Evolutionary conservation across 2,329 filamentous ascomycete species (phyloP).

Genomic region (Pezicula rhizophila): DNA sequence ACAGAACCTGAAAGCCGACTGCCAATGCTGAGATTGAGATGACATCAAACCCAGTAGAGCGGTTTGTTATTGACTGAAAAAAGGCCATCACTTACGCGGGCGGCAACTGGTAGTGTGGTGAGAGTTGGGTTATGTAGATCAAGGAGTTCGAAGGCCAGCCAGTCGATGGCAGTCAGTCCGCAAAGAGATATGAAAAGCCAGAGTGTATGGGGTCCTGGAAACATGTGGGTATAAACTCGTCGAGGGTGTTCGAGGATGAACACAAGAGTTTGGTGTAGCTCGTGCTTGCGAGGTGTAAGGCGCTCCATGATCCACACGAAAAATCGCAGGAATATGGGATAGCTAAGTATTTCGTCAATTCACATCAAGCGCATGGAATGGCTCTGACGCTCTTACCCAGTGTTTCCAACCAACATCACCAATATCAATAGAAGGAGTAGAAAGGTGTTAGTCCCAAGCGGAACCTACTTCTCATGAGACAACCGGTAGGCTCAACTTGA

Average conservation of each 20-base stretch:
- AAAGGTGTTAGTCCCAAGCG: slow-evolving; percentile 15
- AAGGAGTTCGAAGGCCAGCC: slow-evolving; percentile 57
- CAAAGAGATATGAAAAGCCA: slow-evolving; percentile 55
- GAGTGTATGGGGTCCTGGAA: slow-evolving; percentile 56
- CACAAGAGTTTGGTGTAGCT: slow-evolving; percentile 41
- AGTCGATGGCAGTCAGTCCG: slow-evolving; percentile 53
- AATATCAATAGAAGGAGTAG: slow-evolving; percentile 39
- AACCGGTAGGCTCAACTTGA: neutral
- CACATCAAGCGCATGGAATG: too few relatives aligned
- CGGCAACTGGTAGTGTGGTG: slow-evolving; percentile 41
- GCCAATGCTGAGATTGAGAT: slow-evolving; percentile 48
- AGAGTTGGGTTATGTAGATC: slow-evolving; percentile 54
- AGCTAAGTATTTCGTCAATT: slow-evolving; percentile 20
- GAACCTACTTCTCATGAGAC: neutral
- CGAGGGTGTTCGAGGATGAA: slow-evolving; percentile 49
- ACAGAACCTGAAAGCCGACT: slow-evolving; percentile 51
- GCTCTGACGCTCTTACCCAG: slow-evolving; percentile 29
- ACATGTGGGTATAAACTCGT: slow-evolving; percentile 54
- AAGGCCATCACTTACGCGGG: slow-evolving; percentile 53
- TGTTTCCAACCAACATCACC: slow-evolving; percentile 56
- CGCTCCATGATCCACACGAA: slow-evolving; percentile 45
- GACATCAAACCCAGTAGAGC: slow-evolving; percentile 59
- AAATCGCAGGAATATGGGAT: slow-evolving; percentile 54
- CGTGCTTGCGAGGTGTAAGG: slow-evolving; percentile 30
- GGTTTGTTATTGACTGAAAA: slow-evolving; percentile 59